Base-by-base conservation (phyloP, 306 rosid genomes). In the Herpetospermum pedunculosum region DNA sequence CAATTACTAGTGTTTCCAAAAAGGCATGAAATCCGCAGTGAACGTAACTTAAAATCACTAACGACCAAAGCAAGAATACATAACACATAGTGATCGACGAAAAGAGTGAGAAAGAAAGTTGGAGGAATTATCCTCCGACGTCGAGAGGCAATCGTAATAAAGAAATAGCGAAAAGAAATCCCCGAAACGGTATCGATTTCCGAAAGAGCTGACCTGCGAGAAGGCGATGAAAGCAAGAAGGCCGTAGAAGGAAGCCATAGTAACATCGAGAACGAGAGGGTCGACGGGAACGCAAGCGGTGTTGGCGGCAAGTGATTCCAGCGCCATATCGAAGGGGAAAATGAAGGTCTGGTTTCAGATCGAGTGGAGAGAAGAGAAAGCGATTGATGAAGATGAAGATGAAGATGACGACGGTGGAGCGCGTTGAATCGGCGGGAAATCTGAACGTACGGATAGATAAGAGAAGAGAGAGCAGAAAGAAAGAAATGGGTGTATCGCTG, bases 161-260 rank as follows among this genome's bases (percentile, higher is more conserved):
- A 41, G 0, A 76, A 58, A 48, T 16, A 14, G 54, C 5, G 68
- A 19, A 76, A 62, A 63, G 25, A 32, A 34, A 32, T 32, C 70
- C 26, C 40, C 15, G 25, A 59, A 63, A 58, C 57, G 37, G 26
- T 47, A 53, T n/a, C 52, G 77, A 68, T 37, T 0, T 11, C 6
- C 35, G 3, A 30, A 58, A 23, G 10, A 52, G 71, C 52, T n/a
- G 26, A 89, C 95, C 95, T 87, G 95, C 47, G 77, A 64, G 80
- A 87, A 87, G 69, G 92, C 88, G 48, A 82, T 21, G 63, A 75
- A 21, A 40, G 92, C 85, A 43, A 87, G 81, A 76, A 87, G 4
- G 55, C 85, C 89, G 77, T 84, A 81, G 49, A 87, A 53, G 75
- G 25, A 76, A 72, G 92, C 92, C 30, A 87, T 71, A 82, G 77